Evolutionary conservation across 78 protist species (phyloP).

Genomic region (Dictyostelium brefeldianum): DNA sequence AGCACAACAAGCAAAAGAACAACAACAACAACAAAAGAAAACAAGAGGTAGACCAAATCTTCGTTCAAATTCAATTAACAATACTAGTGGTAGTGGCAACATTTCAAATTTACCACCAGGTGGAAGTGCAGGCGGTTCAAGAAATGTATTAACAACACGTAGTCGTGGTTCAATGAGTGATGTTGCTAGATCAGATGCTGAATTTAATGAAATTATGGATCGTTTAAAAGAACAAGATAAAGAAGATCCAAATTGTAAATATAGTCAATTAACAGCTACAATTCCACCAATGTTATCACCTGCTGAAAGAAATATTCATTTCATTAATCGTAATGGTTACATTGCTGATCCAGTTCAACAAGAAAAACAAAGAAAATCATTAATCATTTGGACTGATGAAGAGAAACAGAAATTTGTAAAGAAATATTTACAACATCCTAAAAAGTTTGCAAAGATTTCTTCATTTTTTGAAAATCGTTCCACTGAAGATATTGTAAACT

Average conservation of each 20-base stretch:
- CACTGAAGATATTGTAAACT: constrained; percentile 67
- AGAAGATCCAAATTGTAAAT: constrained; percentile 36
- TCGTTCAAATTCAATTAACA: not conserved
- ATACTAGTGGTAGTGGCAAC: not conserved
- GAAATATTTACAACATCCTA: constrained; percentile 65
- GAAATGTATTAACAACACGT: constrained; percentile 25
- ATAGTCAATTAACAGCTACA: not conserved
- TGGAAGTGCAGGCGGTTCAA: not conserved
- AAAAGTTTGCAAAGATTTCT: constrained; percentile 67
- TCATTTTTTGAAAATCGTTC: constrained; percentile 63
- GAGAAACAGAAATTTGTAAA: constrained; percentile 79
- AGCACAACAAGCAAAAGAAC: not conserved
- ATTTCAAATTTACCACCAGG: not conserved
- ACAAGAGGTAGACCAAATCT: not conserved
- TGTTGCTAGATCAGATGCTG: constrained; percentile 44
- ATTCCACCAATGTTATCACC: constrained; percentile 63
- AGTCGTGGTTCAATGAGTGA: constrained; percentile 27
- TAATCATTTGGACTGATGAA: constrained; percentile 66
- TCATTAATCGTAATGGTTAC: constrained; percentile 53
- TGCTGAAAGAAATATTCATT: constrained; percentile 34
- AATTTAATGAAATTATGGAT: constrained; percentile 39
- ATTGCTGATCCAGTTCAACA: constrained; percentile 45
- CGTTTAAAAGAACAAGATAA: constrained; percentile 34
- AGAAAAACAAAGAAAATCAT: constrained; percentile 66
- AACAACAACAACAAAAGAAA: not conserved